A percentile compares a stretch with the other conserved stretches of the same genome.
phyloP scores from a whole-genome alignment of 73 alveolate species.

The Paramecium caudatum region DNA sequence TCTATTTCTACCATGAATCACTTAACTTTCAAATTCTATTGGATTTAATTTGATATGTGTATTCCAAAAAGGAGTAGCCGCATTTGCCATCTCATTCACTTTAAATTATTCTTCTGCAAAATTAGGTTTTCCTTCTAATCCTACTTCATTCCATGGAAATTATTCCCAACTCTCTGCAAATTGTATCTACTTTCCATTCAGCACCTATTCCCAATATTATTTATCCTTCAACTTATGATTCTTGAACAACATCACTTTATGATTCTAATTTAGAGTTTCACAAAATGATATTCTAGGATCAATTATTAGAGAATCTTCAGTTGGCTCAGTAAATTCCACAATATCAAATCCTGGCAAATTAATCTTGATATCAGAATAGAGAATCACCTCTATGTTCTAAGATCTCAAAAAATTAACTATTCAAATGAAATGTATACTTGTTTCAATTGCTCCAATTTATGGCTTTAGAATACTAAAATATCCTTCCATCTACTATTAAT shows the following conservation, averaged over 20 bases:
- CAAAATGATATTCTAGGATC: not conserved
- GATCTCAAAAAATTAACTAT: slow-evolving; percentile 21
- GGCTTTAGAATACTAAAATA: slow-evolving; percentile 21
- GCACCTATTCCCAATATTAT: slow-evolving; percentile 23
- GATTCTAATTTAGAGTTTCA: not conserved
- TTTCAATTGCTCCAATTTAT: slow-evolving; percentile 58
- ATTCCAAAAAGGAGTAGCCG: slow-evolving; percentile 16
- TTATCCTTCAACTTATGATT: slow-evolving; percentile 39
- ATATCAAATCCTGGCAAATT: not conserved
- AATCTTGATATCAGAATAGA: not conserved
- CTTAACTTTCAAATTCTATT: slow-evolving; percentile 36
- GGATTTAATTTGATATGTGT: not conserved
- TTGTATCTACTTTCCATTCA: not conserved
- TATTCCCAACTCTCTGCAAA: slow-evolving; percentile 1
- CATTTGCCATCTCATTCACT: slow-evolving; percentile 2
- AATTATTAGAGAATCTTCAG: not conserved
- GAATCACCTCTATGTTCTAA: not conserved
- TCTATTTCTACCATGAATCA: slow-evolving; percentile 74
- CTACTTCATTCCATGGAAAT: not conserved
- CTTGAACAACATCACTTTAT: not conserved
- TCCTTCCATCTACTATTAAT: not conserved
- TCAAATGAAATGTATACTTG: not conserved
- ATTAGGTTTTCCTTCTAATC: not conserved
- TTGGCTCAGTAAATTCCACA: not conserved
- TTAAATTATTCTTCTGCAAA: slow-evolving; percentile 25